These are phyloP conservation scores for Yamadazyma blattariae DNA, from an alignment of 1,139 yeast genomes.

Conservation along the genomic window DNA sequence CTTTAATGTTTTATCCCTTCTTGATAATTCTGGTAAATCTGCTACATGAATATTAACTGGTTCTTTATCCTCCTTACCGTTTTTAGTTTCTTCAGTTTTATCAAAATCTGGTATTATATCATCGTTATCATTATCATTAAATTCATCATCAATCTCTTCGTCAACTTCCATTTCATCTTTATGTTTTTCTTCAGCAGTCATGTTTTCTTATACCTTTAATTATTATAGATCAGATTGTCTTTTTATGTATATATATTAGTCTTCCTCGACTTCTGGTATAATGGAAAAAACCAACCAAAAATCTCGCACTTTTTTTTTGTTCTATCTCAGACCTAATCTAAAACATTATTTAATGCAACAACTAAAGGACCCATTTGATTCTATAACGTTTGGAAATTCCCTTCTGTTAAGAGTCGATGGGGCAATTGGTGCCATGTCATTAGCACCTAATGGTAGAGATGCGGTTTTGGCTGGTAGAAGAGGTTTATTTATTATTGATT, in stretches of 20 bases:
- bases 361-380: slow-evolving; percentile 26
- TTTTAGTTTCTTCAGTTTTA: slow-evolving; percentile 7
- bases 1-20: slow-evolving; percentile 82
- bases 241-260: too few relatives aligned
- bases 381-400: slow-evolving; percentile 71
- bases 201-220: not conserved
- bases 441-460: slow-evolving; percentile 90
- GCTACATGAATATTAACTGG: slow-evolving; percentile 21
- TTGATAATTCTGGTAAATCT: slow-evolving; percentile 67
- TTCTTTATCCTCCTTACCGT: slow-evolving; percentile 7
- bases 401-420: slow-evolving; percentile 87
- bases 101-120: slow-evolving; percentile 2
- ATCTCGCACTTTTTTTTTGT: too few relatives aligned
- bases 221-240: too few relatives aligned
- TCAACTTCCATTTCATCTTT: slow-evolving; percentile 7
- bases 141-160: slow-evolving; percentile 24
- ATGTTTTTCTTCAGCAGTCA: slow-evolving; percentile 4
- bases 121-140: slow-evolving; percentile 25
- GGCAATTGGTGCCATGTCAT: slow-evolving; percentile 89
- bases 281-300: too few relatives aligned
- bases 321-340: too few relatives aligned
- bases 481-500: slow-evolving; percentile 85
- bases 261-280: too few relatives aligned
- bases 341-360: not conserved
- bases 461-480: slow-evolving; percentile 88